Evolutionary conservation across 257 asterid species (phyloP), one percentile per base, ranked within the genome.

Genomic region (Catharanthus roseus): DNA sequence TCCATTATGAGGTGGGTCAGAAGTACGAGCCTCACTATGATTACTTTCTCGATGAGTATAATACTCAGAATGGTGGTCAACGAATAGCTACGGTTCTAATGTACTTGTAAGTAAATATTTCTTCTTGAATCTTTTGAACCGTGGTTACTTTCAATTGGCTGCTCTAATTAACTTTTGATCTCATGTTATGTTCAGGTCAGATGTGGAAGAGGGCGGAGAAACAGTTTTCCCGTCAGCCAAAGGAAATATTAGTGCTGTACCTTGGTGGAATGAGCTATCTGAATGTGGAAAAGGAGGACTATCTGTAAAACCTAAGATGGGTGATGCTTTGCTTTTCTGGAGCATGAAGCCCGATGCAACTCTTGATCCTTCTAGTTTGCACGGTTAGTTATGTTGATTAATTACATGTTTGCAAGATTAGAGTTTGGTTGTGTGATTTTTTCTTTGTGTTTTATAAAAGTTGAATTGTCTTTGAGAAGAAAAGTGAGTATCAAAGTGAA

Each of bases 201-300:
- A 95, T 78, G 97, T 89, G 75, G 99, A 95, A 81, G 97, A 95
- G 84, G 99, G 99, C 26, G 99, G 99, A 72, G 99, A 95, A 82
- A 95, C 99, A 33, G 90, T 95, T 77, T 95, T 95, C 77, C 99
- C 98, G 1, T 88, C 89, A 68, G 98, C 99, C 55, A 86, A 80
- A 81, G 98, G 98, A 72, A 95, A 95, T 78, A 7, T 73, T 61
- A 91, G 89, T 78, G 79, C 93, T 21, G 93, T 95, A 28, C 95
- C 99, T 19, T 95, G 92, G 90, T 90, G 97, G 97, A 82, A 95
- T 74, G 92, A 91, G 85, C 95, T 95, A 24, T 95, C 99, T 67
- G 92, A 90, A 84, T 95, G 99, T 78, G 99, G 96, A 42, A 95
- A 85, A 74, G 85, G 74, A 62, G 98, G 98, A 58, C 96, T 95